phyloP scores from a whole-genome alignment of 208 protist genomes.

The Naegleria lovaniensis region DNA sequence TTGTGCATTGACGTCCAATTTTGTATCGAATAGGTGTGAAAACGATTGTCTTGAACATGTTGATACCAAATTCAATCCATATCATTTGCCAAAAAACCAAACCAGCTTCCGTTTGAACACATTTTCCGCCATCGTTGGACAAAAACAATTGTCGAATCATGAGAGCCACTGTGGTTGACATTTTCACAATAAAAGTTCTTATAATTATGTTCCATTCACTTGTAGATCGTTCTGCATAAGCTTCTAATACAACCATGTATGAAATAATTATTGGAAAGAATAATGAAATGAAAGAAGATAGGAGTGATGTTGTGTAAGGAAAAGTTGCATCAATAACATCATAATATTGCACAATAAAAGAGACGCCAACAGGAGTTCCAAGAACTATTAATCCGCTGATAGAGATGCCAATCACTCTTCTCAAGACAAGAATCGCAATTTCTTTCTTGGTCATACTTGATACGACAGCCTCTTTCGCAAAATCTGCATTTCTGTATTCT shows the following conservation, averaged over 20 bases:
- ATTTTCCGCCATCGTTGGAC: not conserved
- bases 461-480: no score
- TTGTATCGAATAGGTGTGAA: not conserved
- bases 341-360: constrained; percentile 1
- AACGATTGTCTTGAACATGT: not conserved
- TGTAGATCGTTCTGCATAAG: not conserved
- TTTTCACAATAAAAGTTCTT: constrained; percentile 10
- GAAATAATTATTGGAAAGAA: constrained; percentile 3
- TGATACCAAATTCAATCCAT: constrained; percentile 2
- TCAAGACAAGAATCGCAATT: not conserved
- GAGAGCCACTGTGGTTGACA: constrained; percentile 10
- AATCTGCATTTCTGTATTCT: not conserved
- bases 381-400: not conserved
- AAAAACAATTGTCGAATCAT: not conserved
- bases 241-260: not conserved
- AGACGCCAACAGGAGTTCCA: not conserved
- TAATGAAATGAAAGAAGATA: not conserved
- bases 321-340: not conserved
- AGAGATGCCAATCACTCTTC: not conserved
- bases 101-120: not conserved
- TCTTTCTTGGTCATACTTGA: not conserved
- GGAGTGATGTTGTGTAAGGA: constrained; percentile 1
- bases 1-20: no score
- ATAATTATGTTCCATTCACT: constrained; percentile 1
- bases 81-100: constrained; percentile 26